Conservation (phyloP, 2,329 filamentous ascomycete species). For the Cordyceps fumosorosea region DNA sequence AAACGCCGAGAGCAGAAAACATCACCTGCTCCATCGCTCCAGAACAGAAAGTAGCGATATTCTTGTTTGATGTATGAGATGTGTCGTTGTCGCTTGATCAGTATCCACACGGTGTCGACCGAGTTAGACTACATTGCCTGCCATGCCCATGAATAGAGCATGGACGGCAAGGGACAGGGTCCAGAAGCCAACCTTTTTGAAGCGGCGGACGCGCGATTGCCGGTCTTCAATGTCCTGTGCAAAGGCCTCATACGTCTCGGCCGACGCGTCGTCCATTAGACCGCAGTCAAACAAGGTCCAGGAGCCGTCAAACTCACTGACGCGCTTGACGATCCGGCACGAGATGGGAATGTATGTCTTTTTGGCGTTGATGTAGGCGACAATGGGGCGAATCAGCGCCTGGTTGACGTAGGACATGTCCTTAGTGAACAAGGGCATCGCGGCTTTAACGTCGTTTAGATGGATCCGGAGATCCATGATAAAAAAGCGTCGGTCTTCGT, state of each 20-base stretch:
- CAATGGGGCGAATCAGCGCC: constrained; percentile 88
- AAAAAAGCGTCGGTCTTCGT: constrained; percentile 68
- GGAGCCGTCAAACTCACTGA: constrained; percentile 84
- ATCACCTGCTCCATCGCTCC: background rate
- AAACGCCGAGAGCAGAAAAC: background rate
- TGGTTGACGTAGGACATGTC: constrained; percentile 95
- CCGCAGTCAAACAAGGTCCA: constrained; percentile 95
- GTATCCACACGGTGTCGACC: background rate
- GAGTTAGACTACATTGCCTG: constrained; percentile 61
- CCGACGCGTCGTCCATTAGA: constrained; percentile 86
- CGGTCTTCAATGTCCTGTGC: constrained; percentile 85
- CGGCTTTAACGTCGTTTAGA: constrained; percentile 88
- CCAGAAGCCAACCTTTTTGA: constrained; percentile 97
- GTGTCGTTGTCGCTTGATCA: background rate
- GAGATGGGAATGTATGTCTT: constrained; percentile 92
- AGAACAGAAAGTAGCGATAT: background rate
- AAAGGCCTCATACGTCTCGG: constrained; percentile 92
- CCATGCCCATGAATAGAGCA: constrained; percentile 90
- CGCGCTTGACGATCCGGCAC: constrained; percentile 87
- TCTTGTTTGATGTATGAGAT: background rate
- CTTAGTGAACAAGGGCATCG: constrained; percentile 84
- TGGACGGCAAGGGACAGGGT: constrained; percentile 87
- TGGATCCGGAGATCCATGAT: constrained; percentile 94
- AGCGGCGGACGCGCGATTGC: constrained; percentile 73
- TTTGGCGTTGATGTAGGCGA: constrained; percentile 95